These are phyloP conservation scores for Pseudozyma tsukubaensis DNA, from an alignment of 1,284 basidiomycete genomes.

Conservation along the genomic window DNA sequence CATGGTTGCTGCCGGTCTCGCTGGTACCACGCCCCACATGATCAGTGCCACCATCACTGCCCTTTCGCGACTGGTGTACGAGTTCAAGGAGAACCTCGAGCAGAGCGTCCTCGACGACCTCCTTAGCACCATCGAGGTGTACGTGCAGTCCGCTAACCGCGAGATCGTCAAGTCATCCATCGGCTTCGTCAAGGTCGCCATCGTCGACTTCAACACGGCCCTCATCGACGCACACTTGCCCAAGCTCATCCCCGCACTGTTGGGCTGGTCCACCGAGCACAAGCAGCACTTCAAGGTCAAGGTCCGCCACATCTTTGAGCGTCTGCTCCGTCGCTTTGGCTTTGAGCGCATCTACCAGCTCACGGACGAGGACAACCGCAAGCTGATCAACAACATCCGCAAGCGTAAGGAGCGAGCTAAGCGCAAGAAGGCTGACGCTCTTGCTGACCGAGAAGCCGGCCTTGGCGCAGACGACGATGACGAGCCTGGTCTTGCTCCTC, in stretches of 20 bases:
- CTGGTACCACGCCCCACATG: conserved; percentile 95
- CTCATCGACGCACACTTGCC: conserved; percentile 81
- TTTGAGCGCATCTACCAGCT: conserved; percentile 80
- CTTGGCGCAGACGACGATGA: conserved; percentile 42
- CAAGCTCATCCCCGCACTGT: conserved; percentile 83
- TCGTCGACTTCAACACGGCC: conserved; percentile 82
- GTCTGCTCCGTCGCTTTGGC: conserved; percentile 90
- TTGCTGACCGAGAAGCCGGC: conserved; percentile 71
- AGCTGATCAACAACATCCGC: conserved; percentile 87
- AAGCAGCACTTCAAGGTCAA: conserved; percentile 99
- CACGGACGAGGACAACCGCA: conserved; percentile 77
- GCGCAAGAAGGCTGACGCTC: conserved; percentile 69
- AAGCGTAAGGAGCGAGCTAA: conserved; percentile 91
- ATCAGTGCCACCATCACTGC: conserved; percentile 96
- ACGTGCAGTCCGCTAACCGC: conserved; percentile 90
- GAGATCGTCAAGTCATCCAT: conserved; percentile 97
- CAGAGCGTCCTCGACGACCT: conserved; percentile 85
- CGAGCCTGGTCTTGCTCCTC: conserved; percentile 45
- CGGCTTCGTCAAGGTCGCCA: conserved; percentile 92
- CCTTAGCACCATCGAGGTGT: conserved; percentile 86
- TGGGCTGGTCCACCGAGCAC: conserved; percentile 95
- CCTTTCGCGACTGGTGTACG: conserved; percentile 91
- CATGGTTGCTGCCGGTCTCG: conserved; percentile 95
- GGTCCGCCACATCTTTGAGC: conserved; percentile 95
- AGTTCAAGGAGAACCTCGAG: conserved; percentile 84